Evolutionary conservation across 371 early-diverging fungal species (phyloP), one percentile per base, ranked within the genome.

Genomic region (Batkoa obscura): DNA sequence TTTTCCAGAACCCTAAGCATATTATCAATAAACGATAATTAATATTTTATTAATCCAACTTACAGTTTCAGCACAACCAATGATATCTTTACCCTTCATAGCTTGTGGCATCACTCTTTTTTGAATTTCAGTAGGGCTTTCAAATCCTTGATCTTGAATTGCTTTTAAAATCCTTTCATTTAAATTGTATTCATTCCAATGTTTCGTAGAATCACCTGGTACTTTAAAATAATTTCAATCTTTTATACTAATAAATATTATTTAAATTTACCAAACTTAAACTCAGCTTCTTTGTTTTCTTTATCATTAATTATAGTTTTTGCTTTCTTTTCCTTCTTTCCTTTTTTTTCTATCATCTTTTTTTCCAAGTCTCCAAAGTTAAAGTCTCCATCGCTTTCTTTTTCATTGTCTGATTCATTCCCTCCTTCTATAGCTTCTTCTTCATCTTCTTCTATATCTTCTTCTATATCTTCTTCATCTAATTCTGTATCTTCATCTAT

Each of bases 21-120:
- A 51, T 39, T 42, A 3, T 17, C 30, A 38, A 31, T 23, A 37
- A 10, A 30, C 23, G 56, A n/a, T 51, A 52, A 52, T 32, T 34
- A 50, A 46, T 36, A 36, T 48, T 12, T 6, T 23, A 53, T 41
- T n/a, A 41, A 56, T 1, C 37, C 15, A 8, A 38, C 39, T 34
- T 67, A 74, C 84, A 1, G 99, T 99, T 60, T 94, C 90, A 1
- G 99, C 98, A 23, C 93, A 90, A 53, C 99, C 99, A 42, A 99
- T 81, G 55, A 99, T 78, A 64, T 98, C 93, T 38, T 87, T 77
- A 38, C 86, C 81, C 2, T 64, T 51, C 32, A 79, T 62, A 31
- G 91, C 76, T 34, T 80, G 60, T 10, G 86, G 80, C 41, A 97
- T 72, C 6, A 89, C 74, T 58, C 88, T 72, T 9, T 76, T 70